Conservation (phyloP, 768 basidiomycete species). For the Pleurotus salmoneostramineus region DNA sequence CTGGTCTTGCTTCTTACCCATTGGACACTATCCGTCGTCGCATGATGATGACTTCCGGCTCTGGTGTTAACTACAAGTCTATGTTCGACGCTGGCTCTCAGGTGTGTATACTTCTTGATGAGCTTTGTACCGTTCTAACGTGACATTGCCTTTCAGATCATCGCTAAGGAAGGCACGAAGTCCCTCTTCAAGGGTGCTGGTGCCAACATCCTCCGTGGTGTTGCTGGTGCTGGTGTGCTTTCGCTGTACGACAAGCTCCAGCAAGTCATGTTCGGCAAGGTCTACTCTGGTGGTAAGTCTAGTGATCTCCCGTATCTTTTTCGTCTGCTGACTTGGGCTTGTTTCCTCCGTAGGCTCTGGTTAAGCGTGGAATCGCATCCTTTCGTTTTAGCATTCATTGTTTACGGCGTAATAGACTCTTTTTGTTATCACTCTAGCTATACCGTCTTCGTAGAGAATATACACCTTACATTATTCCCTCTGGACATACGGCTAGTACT, state of each 20-base stretch:
- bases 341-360: conserved; percentile 34
- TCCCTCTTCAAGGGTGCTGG: conserved; percentile 99
- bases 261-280: conserved; percentile 95
- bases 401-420: conserved; percentile 30
- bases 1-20: conserved; percentile 97
- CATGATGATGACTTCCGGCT: conserved; percentile 99
- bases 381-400: conserved; percentile 14
- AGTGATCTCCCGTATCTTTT: not conserved
- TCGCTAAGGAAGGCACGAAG: conserved; percentile 92
- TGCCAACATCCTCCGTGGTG: conserved; percentile 95
- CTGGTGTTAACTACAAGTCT: conserved; percentile 94
- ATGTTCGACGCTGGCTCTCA: conserved; percentile 97
- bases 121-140: not conserved
- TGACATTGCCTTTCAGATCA: conserved; percentile 39
- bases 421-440: conserved; percentile 23
- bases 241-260: conserved; percentile 99
- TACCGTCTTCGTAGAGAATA: conserved; percentile 9
- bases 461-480: conserved; percentile 33
- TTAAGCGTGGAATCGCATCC: conserved; percentile 23
- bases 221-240: conserved; percentile 99
- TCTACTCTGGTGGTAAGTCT: conserved; percentile 88
- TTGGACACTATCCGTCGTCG: conserved; percentile 97
- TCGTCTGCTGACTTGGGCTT: conserved; percentile 5
- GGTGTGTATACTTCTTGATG: conserved; percentile 14
- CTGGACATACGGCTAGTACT: conserved; percentile 25